Conservation (phyloP, 164 flowering plant species). For the Piper betle region DNA sequence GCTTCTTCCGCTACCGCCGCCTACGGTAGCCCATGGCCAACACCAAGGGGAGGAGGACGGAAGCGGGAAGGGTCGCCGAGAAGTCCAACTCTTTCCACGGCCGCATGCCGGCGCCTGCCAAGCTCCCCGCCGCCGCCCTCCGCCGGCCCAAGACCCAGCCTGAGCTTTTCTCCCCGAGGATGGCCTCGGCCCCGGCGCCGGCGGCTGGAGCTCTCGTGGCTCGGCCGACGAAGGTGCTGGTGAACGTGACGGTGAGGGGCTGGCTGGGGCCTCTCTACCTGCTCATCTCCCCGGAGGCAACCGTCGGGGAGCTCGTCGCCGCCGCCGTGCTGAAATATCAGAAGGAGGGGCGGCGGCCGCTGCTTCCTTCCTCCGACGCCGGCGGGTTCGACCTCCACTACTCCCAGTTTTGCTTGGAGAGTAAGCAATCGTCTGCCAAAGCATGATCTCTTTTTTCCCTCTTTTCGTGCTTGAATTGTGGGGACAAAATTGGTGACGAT, state of each 20-base stretch:
- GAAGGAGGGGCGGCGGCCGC: slow-evolving; percentile 72
- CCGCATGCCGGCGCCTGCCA: slow-evolving; percentile 3
- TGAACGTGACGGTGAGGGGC: slow-evolving; percentile 73
- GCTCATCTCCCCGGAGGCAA: slow-evolving; percentile 49
- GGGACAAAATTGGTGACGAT: neutral
- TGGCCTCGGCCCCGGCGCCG: slow-evolving; percentile 2
- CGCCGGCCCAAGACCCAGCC: slow-evolving; percentile 65
- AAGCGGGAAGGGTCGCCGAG: slow-evolving; percentile 28
- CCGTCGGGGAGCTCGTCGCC: slow-evolving; percentile 52
- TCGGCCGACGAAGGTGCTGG: slow-evolving; percentile 52
- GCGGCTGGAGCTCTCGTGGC: slow-evolving; percentile 5
- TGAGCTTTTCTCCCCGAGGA: slow-evolving; percentile 17
- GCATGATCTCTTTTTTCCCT: too few species aligned
- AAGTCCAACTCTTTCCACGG: slow-evolving; percentile 69
- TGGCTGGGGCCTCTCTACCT: slow-evolving; percentile 70
- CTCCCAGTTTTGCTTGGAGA: slow-evolving; percentile 84
- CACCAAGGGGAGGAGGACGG: slow-evolving; percentile 1
- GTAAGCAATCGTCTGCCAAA: slow-evolving; percentile 29
- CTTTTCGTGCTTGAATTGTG: too few species aligned
- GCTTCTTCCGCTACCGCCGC: slow-evolving; percentile 51
- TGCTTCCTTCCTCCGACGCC: slow-evolving; percentile 32
- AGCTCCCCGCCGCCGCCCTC: slow-evolving; percentile 9
- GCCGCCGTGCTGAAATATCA: slow-evolving; percentile 45
- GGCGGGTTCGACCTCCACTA: slow-evolving; percentile 66
- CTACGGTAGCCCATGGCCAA: slow-evolving; percentile 18